Evolutionary conservation across 768 basidiomycete genomes (phyloP), one percentile per base, ranked within the genome.

Genomic region (Russula compacta): DNA sequence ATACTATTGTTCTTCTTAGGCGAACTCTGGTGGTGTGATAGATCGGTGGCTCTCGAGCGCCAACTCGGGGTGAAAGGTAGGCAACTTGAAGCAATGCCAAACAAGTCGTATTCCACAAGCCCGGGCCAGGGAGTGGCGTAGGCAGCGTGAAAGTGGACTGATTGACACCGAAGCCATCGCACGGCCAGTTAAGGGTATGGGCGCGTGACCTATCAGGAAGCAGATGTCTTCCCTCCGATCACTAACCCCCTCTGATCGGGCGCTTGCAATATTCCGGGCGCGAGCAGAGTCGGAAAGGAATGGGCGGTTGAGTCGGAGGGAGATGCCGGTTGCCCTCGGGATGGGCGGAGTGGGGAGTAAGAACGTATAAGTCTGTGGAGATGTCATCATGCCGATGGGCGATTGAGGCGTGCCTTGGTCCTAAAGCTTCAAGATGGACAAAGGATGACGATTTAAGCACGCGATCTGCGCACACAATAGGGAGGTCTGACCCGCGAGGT

Each of bases 381-480:
- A 44, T 10, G 32, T 33, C 10, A 9, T n/a, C n/a, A n/a, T n/a
- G n/a, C n/a, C n/a, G n/a, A n/a, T n/a, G n/a, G n/a, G n/a, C n/a
- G n/a, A n/a, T n/a, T n/a, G n/a, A n/a, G n/a, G n/a, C n/a, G n/a
- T n/a, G n/a, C n/a, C n/a, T n/a, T n/a, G n/a, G n/a, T n/a, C n/a
- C n/a, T n/a, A n/a, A n/a, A n/a, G n/a, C n/a, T n/a, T n/a, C n/a
- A n/a, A n/a, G n/a, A 19, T 35, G n/a, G 9, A 35, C n/a, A 47
- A 47, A 21, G 51, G 38, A 51, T 53, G 50, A 61, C 60, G 60
- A 58, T 53, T 56, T 53, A 58, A 53, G 55, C 55, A 61, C 49
- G 48, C 59, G 60, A 61, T 61, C 60, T 51, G 60, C 60, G 17
- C 29, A 62, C 61, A 62, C 61, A 62, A 62, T 62, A 53, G 61